phyloP scores from a whole-genome alignment of 495 filamentous ascomycete genomes.

The Xylaria flabelliformis region DNA sequence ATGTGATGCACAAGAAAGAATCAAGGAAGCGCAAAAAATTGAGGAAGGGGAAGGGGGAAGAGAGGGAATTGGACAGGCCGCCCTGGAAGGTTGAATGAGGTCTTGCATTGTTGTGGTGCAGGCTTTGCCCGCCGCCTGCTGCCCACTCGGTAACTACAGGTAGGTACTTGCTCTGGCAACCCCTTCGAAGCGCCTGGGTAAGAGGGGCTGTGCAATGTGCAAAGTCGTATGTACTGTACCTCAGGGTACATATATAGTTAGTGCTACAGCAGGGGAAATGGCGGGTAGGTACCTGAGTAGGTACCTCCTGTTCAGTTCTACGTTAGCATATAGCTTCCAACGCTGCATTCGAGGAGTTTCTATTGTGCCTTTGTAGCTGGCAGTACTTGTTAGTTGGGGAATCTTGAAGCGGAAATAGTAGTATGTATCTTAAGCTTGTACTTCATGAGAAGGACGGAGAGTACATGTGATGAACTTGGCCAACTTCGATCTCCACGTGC shows the following conservation, averaged over 20 bases:
- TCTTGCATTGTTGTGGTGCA: constrained; percentile 23
- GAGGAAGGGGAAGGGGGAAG: constrained; percentile 19
- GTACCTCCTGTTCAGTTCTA: too few species aligned
- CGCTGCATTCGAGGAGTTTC: neutral
- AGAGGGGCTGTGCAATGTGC: constrained; percentile 21
- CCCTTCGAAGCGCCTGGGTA: neutral
- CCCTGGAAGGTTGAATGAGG: constrained; percentile 21
- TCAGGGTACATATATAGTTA: too few species aligned
- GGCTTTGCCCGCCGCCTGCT: constrained; percentile 8
- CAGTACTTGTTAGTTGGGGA: neutral
- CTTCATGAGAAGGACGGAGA: neutral
- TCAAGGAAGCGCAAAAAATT: constrained; percentile 25
- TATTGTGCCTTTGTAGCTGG: neutral
- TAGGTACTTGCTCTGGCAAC: neutral
- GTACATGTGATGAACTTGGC: neutral
- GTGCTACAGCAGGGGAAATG: constrained; percentile 9
- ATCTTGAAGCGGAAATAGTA: neutral
- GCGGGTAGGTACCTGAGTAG: neutral
- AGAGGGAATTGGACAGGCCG: constrained; percentile 24
- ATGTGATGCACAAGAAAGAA: constrained; percentile 28
- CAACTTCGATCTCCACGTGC: neutral
- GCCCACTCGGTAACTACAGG: too few species aligned
- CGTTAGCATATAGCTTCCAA: too few species aligned
- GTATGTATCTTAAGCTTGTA: neutral
- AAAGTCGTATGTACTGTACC: neutral